Evolutionary conservation across 441 rosid species (phyloP).

Genomic region (Erodium texanum): DNA sequence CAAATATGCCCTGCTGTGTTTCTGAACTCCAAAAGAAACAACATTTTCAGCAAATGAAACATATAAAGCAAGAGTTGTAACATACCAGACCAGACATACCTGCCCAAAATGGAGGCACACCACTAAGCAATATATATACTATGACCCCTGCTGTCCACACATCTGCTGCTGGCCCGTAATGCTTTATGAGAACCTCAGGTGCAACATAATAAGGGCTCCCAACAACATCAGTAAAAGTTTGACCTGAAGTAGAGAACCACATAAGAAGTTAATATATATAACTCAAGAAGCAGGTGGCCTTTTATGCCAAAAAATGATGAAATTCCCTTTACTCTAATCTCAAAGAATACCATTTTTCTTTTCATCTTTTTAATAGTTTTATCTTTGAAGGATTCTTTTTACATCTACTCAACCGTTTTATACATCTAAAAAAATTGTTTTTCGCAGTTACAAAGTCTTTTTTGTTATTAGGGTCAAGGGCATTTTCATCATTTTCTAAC

Average conservation of each 20-base stretch:
- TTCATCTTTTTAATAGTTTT: too few relatives aligned
- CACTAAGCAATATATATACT: constrained; percentile 72
- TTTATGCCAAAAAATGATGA: too few relatives aligned
- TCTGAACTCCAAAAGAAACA: constrained; percentile 34
- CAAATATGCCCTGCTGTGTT: constrained; percentile 93
- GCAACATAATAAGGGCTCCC: constrained; percentile 98
- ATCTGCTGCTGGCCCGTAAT: constrained; percentile 86
- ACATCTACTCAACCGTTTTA: too few relatives aligned
- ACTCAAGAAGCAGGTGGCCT: too few relatives aligned
- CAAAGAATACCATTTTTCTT: too few relatives aligned
- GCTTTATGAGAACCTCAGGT: constrained; percentile 82
- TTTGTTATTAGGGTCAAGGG: too few relatives aligned
- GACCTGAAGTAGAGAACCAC: constrained; percentile 36
- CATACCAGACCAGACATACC: constrained; percentile 28
- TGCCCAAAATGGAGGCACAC: constrained; percentile 98
- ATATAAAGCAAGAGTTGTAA: constrained; percentile 13
- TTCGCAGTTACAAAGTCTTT: too few relatives aligned
- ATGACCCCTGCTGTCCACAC: constrained; percentile 99
- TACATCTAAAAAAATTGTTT: too few relatives aligned
- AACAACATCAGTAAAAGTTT: constrained; percentile 74
- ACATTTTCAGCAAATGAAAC: constrained; percentile 12
- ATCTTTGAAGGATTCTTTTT: too few relatives aligned
- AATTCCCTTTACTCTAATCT: too few relatives aligned
- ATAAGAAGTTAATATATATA: neutral
- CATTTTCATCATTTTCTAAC: too few relatives aligned